phyloP scores from a whole-genome alignment of 805 yeast genomes.

The Komagataella kurtzmanii region DNA sequence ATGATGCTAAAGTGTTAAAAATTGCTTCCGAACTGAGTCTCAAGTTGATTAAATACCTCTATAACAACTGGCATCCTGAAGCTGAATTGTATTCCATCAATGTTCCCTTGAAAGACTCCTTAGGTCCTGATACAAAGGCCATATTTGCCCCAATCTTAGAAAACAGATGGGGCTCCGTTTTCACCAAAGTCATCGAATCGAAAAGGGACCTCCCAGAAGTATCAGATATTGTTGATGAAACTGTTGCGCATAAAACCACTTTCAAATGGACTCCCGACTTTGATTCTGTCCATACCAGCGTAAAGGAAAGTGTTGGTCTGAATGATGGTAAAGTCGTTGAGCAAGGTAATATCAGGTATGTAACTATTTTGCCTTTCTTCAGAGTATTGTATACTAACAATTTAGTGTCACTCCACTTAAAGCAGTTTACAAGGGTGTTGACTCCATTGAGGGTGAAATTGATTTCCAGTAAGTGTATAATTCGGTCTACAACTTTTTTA shows the following conservation, averaged over 20 bases:
- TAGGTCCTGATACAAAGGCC: slow-evolving; percentile 43
- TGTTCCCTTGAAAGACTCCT: slow-evolving; percentile 53
- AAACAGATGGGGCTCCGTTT: slow-evolving; percentile 70
- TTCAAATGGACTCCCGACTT: slow-evolving; percentile 84
- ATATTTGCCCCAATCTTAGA: slow-evolving; percentile 66
- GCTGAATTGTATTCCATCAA: slow-evolving; percentile 76
- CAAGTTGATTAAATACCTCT: slow-evolving; percentile 45
- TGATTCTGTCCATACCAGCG: slow-evolving; percentile 44
- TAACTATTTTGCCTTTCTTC: slow-evolving; percentile 17
- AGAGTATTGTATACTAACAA: slow-evolving; percentile 10
- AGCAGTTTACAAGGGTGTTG: slow-evolving; percentile 56
- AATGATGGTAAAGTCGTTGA: slow-evolving; percentile 63
- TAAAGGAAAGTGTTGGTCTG: slow-evolving; percentile 25
- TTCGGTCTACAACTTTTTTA: background rate
- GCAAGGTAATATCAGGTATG: slow-evolving; percentile 43
- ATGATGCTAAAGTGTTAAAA: slow-evolving; percentile 33
- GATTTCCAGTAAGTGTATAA: slow-evolving; percentile 2
- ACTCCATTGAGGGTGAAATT: slow-evolving; percentile 41
- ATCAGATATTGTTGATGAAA: slow-evolving; percentile 34
- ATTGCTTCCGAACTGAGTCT: slow-evolving; percentile 63
- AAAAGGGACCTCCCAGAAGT: background rate
- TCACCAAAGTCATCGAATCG: slow-evolving; percentile 17
- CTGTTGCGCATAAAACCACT: slow-evolving; percentile 24
- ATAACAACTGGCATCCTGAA: slow-evolving; percentile 37
- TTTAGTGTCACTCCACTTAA: slow-evolving; percentile 51